Conservation (phyloP, 2,329 filamentous ascomycete genomes). For the Talaromyces sp. region DNA sequence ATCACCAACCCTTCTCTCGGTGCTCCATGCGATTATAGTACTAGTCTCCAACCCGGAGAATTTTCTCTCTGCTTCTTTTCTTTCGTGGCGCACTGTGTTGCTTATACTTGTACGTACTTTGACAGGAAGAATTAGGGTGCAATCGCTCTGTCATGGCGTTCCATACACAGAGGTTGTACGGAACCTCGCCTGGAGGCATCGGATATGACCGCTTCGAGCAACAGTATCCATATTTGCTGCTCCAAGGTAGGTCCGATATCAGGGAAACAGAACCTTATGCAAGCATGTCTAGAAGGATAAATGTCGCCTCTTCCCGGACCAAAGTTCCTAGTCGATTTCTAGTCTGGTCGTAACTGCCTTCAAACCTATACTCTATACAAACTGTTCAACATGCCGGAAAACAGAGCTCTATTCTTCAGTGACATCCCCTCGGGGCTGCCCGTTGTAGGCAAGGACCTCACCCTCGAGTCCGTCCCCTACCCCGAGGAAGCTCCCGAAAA, state of each 20-base stretch:
- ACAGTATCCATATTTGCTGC: slow-evolving; percentile 3
- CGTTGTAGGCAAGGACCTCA: slow-evolving; percentile 68
- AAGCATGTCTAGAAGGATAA: not conserved
- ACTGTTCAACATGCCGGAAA: slow-evolving; percentile 41
- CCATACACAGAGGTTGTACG: not conserved
- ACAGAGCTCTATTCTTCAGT: slow-evolving; percentile 76
- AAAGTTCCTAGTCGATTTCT: not conserved
- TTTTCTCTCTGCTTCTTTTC: not conserved
- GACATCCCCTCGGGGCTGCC: slow-evolving; percentile 65
- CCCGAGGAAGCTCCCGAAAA: slow-evolving; percentile 54
- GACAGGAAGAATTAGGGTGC: not conserved
- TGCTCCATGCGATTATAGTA: slow-evolving; percentile 15
- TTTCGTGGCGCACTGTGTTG: not conserved
- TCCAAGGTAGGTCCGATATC: not conserved
- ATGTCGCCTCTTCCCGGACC: not conserved
- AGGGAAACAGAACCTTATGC: not conserved
- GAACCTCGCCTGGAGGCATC: not conserved
- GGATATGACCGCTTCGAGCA: not conserved
- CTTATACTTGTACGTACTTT: not conserved
- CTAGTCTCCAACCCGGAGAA: slow-evolving; percentile 11
- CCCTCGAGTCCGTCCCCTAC: slow-evolving; percentile 54
- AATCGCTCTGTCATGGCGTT: not conserved
- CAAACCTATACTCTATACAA: not conserved
- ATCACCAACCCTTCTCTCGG: not conserved
- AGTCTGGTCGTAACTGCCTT: not conserved